phyloP scores from a whole-genome alignment of 495 filamentous ascomycete genomes.

The Xylaria acuta region DNA sequence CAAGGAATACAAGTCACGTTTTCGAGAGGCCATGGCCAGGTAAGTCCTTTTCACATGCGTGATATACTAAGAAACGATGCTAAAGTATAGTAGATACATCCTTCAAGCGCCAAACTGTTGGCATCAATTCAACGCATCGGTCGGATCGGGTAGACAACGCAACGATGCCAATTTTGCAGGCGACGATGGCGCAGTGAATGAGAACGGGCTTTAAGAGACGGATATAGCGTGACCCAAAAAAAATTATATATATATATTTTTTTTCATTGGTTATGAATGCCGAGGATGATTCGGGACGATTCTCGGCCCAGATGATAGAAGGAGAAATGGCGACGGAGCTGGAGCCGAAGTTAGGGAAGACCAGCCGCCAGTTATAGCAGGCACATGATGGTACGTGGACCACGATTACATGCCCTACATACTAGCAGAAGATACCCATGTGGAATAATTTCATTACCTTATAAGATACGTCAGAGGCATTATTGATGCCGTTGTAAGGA shows the following conservation, averaged over 20 bases:
- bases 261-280: not conserved
- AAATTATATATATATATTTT: no score
- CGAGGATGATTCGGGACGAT: not conserved
- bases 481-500: not conserved
- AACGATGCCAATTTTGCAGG: conserved; percentile 21
- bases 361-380: not conserved
- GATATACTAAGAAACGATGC: not conserved
- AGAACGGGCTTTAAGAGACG: not conserved
- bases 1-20: conserved; percentile 95
- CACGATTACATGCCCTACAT: conserved; percentile 9
- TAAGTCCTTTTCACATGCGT: conserved; percentile 55
- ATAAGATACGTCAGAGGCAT: not conserved
- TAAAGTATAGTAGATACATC: conserved; percentile 49
- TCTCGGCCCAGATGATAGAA: not conserved
- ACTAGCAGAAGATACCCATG: conserved; percentile 21
- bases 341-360: not conserved
- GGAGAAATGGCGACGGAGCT: not conserved
- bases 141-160: conserved; percentile 27
- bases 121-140: conserved; percentile 48
- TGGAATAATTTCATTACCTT: not conserved
- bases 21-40: conserved; percentile 94
- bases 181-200: conserved; percentile 27
- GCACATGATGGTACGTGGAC: not conserved
- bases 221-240: not conserved
- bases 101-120: conserved; percentile 58